Evolutionary conservation across 495 filamentous ascomycete genomes (phyloP).

Genomic region (Tetracladium setigerum): DNA sequence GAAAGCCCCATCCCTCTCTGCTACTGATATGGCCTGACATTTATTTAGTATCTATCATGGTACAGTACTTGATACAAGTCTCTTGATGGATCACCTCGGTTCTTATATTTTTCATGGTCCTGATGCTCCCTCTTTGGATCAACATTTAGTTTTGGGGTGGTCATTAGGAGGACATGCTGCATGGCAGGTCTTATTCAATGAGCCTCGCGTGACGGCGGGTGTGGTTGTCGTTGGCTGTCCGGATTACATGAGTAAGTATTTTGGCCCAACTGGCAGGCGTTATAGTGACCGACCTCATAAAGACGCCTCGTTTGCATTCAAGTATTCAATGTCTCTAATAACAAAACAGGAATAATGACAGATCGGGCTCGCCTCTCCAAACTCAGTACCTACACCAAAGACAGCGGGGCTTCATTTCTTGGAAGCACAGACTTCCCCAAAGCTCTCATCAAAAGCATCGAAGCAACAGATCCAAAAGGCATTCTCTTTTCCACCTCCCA

Average conservation of each 20-base stretch:
- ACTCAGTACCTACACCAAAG: constrained; percentile 46
- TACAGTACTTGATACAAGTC: constrained; percentile 64
- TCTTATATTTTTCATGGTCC: constrained; percentile 59
- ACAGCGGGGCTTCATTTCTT: constrained; percentile 53
- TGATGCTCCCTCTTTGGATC: constrained; percentile 44
- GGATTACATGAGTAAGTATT: constrained; percentile 59
- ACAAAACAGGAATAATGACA: constrained; percentile 53
- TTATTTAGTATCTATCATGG: constrained; percentile 37
- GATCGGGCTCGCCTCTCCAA: constrained; percentile 73
- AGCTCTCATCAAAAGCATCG: constrained; percentile 53
- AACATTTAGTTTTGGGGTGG: constrained; percentile 71
- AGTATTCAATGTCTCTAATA: constrained; percentile 9
- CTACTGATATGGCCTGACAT: constrained; percentile 37
- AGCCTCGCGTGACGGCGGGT: constrained; percentile 66
- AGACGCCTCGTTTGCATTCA: constrained; percentile 6
- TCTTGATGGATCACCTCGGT: constrained; percentile 66
- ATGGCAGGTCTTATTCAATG: constrained; percentile 74
- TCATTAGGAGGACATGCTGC: constrained; percentile 84
- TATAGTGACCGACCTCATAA: too few relatives aligned
- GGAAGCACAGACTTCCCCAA: constrained; percentile 70
- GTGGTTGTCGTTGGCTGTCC: constrained; percentile 83
- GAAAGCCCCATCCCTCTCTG: constrained; percentile 23
- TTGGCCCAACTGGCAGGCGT: too few relatives aligned
- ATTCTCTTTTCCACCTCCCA: constrained; percentile 49
- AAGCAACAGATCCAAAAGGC: constrained; percentile 60